Evolutionary conservation across 2,329 filamentous ascomycete species (phyloP).

Genomic region (Tolypocladium nubicola): DNA sequence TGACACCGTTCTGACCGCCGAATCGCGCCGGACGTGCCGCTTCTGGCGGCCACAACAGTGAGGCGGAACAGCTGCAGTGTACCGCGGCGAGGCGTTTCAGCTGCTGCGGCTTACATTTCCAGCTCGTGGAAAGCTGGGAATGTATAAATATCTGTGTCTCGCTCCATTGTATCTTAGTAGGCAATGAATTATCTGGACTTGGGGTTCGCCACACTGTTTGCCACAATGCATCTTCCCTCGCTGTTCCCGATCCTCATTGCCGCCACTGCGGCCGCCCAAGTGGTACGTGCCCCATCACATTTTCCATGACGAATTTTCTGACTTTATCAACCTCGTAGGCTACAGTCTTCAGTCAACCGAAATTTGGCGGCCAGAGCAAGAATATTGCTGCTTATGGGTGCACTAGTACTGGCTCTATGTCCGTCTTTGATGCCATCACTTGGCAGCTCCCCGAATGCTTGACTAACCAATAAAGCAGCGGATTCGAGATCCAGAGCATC

Average conservation of each 20-base stretch:
- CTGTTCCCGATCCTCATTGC: neutral
- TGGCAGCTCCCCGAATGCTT: neutral
- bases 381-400: neutral
- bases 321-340: neutral
- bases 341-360: neutral
- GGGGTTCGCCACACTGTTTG: neutral
- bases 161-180: neutral
- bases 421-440: neutral
- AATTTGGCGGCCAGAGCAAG: neutral
- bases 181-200: neutral
- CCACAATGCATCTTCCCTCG: neutral
- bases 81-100: neutral
- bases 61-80: neutral
- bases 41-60: neutral
- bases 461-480: neutral
- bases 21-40: neutral
- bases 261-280: neutral
- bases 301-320: neutral
- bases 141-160: neutral
- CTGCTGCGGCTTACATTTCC: neutral
- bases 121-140: neutral
- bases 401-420: neutral
- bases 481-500: neutral
- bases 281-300: neutral
- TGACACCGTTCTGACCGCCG: too few species aligned